A percentile compares a stretch with the other conserved stretches of the same genome.
These are phyloP conservation scores for Termitomyces heimii DNA, from an alignment of 768 basidiomycete species.

Conservation along the genomic window DNA sequence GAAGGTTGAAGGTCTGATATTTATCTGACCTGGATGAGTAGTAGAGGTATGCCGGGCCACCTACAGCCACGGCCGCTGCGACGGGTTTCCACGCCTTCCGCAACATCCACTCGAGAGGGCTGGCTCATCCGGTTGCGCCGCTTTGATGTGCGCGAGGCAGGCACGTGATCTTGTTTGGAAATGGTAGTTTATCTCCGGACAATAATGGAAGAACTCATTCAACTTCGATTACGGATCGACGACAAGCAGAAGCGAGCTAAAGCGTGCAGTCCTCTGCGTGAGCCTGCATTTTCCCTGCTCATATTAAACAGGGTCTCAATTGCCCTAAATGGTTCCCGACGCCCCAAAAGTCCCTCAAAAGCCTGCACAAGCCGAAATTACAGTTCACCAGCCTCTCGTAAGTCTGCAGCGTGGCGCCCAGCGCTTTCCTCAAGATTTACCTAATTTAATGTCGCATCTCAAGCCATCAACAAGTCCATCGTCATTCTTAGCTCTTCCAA, in stretches of 20 bases:
- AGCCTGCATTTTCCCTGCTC: constrained; percentile 1
- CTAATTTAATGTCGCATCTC: constrained; percentile 17
- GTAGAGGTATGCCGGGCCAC: constrained; percentile 54
- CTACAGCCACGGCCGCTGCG: constrained; percentile 49
- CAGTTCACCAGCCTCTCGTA: constrained; percentile 21
- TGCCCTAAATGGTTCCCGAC: constrained; percentile 13
- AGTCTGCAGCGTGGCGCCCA: constrained; percentile 27
- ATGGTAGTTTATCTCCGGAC: background rate
- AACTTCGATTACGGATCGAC: background rate
- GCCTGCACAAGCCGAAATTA: constrained; percentile 6
- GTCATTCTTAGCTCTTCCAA: constrained; percentile 1
- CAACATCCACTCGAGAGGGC: constrained; percentile 39
- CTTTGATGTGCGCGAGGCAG: background rate
- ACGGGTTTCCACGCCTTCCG: constrained; percentile 65
- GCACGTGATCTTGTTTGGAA: constrained; percentile 9
- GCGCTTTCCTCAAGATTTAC: constrained; percentile 25
- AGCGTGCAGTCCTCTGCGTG: background rate
- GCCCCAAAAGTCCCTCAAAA: constrained; percentile 12
- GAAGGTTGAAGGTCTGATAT: constrained; percentile 52
- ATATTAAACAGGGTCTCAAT: constrained; percentile 5
- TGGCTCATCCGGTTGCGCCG: background rate
- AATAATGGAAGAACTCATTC: background rate
- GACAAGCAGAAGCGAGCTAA: background rate
- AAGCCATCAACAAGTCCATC: constrained; percentile 11
- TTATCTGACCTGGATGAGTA: constrained; percentile 36